These are phyloP conservation scores for Oryza australiensis DNA, from an alignment of 176 grass and related monocot species.

Conservation along the genomic window DNA sequence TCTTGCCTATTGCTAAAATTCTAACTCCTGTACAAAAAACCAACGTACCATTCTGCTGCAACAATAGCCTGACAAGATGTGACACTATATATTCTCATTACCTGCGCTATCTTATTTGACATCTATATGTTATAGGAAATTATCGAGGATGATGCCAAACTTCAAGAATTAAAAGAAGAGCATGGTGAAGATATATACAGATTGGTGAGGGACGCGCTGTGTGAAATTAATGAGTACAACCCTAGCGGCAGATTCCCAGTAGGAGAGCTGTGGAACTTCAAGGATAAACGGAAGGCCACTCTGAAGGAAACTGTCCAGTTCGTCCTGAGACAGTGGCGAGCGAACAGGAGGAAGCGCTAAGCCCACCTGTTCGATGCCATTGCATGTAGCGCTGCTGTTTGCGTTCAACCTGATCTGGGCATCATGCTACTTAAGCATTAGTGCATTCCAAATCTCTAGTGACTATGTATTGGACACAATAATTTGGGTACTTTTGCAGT, in stretches of 20 bases:
- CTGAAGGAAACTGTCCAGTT: conserved; percentile 58
- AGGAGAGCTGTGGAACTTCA: conserved; percentile 65
- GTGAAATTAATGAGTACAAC: conserved; percentile 68
- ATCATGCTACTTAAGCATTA: neutral
- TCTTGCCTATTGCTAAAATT: neutral
- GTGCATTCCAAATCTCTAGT: neutral
- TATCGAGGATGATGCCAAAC: conserved; percentile 63
- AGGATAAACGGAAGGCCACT: conserved; percentile 43
- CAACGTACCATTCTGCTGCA: neutral
- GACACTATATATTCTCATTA: neutral
- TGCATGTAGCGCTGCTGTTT: neutral
- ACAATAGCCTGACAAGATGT: neutral
- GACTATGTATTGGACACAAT: neutral
- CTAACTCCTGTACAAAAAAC: neutral
- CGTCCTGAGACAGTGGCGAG: conserved; percentile 45
- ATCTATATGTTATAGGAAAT: conserved; percentile 39
- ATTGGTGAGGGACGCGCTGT: conserved; percentile 55
- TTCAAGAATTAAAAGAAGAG: conserved; percentile 56
- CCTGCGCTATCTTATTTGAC: neutral
- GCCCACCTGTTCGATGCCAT: neutral
- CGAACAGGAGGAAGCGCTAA: conserved; percentile 53
- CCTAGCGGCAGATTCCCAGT: conserved; percentile 40
- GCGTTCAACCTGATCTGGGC: neutral
- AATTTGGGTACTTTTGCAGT: conserved; percentile 1
- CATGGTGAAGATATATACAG: conserved; percentile 60